phyloP scores from a whole-genome alignment of 768 basidiomycete species.

The Tricholoma hemisulphureum region DNA sequence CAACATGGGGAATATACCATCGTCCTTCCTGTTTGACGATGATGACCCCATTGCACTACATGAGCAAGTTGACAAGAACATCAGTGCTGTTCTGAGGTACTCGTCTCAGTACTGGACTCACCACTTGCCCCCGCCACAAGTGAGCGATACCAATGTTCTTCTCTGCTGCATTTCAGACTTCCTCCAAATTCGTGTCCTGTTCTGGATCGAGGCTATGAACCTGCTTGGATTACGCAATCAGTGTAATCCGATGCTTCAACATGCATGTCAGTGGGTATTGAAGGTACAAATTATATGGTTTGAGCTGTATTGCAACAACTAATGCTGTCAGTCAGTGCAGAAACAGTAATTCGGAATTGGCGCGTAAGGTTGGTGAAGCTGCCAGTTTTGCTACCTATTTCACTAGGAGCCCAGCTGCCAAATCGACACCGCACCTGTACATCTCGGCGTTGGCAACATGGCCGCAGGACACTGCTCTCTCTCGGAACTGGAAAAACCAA shows the following conservation, averaged over 20 bases:
- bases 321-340: no score
- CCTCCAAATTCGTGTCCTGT: background rate
- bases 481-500: slow-evolving; percentile 8
- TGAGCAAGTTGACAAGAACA: background rate
- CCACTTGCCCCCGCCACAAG: background rate
- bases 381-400: slow-evolving; percentile 12
- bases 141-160: background rate
- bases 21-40: background rate
- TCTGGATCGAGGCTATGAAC: background rate
- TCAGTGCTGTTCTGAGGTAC: background rate
- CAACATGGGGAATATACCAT: background rate
- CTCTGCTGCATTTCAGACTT: background rate
- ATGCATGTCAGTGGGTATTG: background rate
- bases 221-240: background rate
- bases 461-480: slow-evolving; percentile 5
- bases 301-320: no score
- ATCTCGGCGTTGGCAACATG: slow-evolving; percentile 23
- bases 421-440: slow-evolving; percentile 25
- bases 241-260: background rate
- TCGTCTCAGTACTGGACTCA: background rate
- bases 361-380: slow-evolving; percentile 8
- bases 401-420: slow-evolving; percentile 2
- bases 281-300: background rate
- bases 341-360: background rate
- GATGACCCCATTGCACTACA: no score